These are phyloP conservation scores for Ormosia semicastrata DNA, from an alignment of 306 rosid species.

Conservation along the genomic window DNA sequence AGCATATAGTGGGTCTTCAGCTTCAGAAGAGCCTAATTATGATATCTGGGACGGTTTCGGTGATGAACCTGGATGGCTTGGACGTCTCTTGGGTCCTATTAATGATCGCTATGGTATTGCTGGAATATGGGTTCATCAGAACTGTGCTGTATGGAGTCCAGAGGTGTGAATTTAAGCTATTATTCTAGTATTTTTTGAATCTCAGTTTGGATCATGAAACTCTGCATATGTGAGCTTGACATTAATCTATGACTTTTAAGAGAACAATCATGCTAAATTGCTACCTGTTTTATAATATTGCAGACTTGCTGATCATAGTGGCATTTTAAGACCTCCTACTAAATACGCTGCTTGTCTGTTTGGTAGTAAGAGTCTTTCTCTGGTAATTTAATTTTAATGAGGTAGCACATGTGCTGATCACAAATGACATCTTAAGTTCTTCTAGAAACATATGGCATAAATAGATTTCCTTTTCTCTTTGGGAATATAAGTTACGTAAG, in stretches of 20 bases:
- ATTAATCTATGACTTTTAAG: neutral
- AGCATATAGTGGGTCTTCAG: conserved; percentile 76
- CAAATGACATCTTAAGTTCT: neutral
- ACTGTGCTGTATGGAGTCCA: conserved; percentile 99
- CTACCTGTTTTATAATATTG: conserved; percentile 1
- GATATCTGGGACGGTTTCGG: conserved; percentile 97
- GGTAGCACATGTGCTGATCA: neutral
- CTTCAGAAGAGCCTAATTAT: conserved; percentile 79
- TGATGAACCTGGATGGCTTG: conserved; percentile 94
- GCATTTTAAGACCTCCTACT: neutral
- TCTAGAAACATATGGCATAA: neutral
- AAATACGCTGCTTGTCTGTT: neutral
- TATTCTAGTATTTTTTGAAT: conserved; percentile 12
- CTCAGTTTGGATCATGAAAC: conserved; percentile 27
- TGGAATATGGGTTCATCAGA: conserved; percentile 97
- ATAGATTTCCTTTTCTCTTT: neutral
- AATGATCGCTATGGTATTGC: conserved; percentile 92
- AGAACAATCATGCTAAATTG: conserved; percentile 3
- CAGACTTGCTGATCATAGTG: conserved; percentile 19
- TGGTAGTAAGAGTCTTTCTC: conserved; percentile 27
- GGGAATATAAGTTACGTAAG: neutral
- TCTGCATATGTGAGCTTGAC: conserved; percentile 23
- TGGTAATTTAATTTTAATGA: conserved; percentile 14
- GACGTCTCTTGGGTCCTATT: conserved; percentile 90
- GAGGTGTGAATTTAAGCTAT: conserved; percentile 64